Evolutionary conservation across 345 rosid species (phyloP).

Genomic region (Murraya paniculata): DNA sequence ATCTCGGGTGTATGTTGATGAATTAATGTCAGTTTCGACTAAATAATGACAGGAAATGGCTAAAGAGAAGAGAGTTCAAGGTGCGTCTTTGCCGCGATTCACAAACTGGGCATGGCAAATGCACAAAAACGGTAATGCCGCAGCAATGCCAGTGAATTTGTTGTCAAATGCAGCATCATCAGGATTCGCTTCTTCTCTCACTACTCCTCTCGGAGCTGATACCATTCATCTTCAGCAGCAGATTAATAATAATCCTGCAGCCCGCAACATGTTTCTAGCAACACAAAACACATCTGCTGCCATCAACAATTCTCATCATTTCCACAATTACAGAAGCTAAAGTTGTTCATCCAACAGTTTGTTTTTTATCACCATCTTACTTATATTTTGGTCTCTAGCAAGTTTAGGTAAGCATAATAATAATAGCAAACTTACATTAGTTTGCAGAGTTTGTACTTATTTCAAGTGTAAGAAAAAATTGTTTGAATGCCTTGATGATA

Average conservation of each 20-base stretch:
- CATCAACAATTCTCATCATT: not conserved
- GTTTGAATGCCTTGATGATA: not conserved
- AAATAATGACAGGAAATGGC: constrained; percentile 35
- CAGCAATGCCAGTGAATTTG: constrained; percentile 26
- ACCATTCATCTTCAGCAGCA: constrained; percentile 16
- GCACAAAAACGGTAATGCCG: constrained; percentile 22
- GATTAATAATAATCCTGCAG: not conserved
- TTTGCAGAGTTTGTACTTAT: not conserved
- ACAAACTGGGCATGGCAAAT: constrained; percentile 39
- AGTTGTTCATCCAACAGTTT: not conserved
- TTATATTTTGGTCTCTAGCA: not conserved
- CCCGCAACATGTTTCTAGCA: constrained; percentile 11
- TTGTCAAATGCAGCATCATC: constrained; percentile 95
- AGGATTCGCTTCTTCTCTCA: constrained; percentile 79
- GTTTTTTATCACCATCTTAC: not conserved
- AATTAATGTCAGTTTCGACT: not conserved
- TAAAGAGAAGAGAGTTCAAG: constrained; percentile 39
- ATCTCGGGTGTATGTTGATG: not conserved
- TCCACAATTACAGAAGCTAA: not conserved
- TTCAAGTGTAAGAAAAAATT: not conserved
- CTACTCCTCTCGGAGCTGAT: not conserved
- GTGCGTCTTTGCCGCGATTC: constrained; percentile 16
- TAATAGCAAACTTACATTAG: not conserved
- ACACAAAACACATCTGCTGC: not conserved
- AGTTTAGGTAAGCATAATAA: not conserved